Base-by-base conservation (phyloP, 257 asterid genomes). In the Pogostemon cablin region DNA sequence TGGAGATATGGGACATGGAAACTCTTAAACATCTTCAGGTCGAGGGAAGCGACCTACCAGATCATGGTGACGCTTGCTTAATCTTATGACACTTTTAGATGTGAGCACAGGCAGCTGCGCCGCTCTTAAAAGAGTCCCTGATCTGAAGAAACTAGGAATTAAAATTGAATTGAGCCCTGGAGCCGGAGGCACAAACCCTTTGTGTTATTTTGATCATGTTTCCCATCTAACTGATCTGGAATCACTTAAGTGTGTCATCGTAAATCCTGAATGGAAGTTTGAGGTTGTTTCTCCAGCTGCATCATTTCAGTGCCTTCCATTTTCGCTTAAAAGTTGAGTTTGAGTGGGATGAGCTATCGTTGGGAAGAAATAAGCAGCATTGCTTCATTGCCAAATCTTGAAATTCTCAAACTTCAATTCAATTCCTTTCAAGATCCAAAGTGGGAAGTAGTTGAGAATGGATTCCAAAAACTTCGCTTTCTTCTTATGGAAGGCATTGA, bases 1-100 rank as follows among this genome's bases (percentile, higher is more conserved):
- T 25, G 15, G 73, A 41, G 37, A 55, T 42, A 12, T 68, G 65
- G 73, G 55, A 55, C 11, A 17, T 53, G n/a, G 10, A 50, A 54
- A 34, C 9, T 1, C 43, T 68, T 11, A 40, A 41, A 55, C 7
- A 15, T 17, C 60, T 54, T 3, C 11, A 20, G 10, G 39, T 54
- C n/a, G 25, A 17, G 5, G 60, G 60, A 3, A 2, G 8, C 6
- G 60, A 20, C 38, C 39, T 54, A 20, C 39, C 60, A 20, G 39
- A 54, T 20, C 11, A 20, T 53, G 38, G 37, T 6, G 4, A 6
- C 4, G 5, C 58, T 53, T 53, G 4, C 59, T 53, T 2, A 7
- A 53, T 4, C 59, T 53, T 7, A 0, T 6, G 2, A 54, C 3
- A 1, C 39, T 54, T 3, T 54, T 11, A 20, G 9, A 3, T 54